Evolutionary conservation across 176 grass and related monocot genomes (phyloP), one percentile per base, ranked within the genome.

Genomic region (Carex littledalei): DNA sequence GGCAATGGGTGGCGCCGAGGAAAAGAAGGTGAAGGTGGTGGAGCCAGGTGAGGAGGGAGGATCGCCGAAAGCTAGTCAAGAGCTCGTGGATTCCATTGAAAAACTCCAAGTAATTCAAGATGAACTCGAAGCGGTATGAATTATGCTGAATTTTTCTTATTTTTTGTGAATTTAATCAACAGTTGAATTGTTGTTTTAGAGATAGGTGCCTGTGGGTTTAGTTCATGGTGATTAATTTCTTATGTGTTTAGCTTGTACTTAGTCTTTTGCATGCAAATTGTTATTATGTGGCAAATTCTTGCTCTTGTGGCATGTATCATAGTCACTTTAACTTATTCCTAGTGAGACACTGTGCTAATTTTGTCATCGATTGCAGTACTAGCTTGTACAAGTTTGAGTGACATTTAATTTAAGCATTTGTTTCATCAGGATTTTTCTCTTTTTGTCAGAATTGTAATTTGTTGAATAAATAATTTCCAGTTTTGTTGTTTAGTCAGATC

Each of bases 101-200:
- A 83, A 31, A 60, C 80, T 83, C 45, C 80, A 67, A 26, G 62
- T 53, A 8, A 67, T 83, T 49, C 80, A 83, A 21, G 16, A 67
- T 67, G 80, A 83, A 21, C 80, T 83, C 80, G 20, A 49, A 53
- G 16, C 21, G n/a, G 80, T 83, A 83, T 13, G 39, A 83, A 83
- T 83, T 83, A 6, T 83, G 34, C 43, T 82, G 3, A 53, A 20
- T 52, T 12, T 20, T 21, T 49, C 2, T 53, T 17, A n/a, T 67
- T 21, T 66, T 53, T 52, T 37, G 18, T 55, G 5, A 55, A 55
- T 65, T 83, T 67, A 5, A 8, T 10, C 64, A 16, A 50, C 22
- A 74, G 18, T 45, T 32, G 17, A 82, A 47, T 82, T 66, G n/a
- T 12, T 37, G 32, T 35, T 41, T 81, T 63, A 12, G 1, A 57